A percentile compares a stretch with the other conserved stretches of the same genome.
Conservation (phyloP, 352 stramenopile species). For the Elongisporangium anandrum region DNA sequence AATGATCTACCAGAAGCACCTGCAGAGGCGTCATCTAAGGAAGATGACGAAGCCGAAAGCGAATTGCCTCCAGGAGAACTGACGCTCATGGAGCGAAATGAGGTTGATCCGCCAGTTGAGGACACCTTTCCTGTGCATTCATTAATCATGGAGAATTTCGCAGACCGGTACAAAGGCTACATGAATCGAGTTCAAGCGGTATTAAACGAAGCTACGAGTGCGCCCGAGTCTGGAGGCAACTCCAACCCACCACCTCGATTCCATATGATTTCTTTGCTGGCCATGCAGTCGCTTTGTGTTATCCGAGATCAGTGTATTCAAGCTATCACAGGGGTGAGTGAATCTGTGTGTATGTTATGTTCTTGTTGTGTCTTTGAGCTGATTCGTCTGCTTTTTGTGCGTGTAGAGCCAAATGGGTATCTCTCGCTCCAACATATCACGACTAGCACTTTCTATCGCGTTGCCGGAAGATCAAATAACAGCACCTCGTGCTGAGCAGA, state of each 20-base stretch:
- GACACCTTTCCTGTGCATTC: constrained; percentile 22
- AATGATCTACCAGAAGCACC: constrained; percentile 2
- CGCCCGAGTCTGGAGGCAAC: neutral
- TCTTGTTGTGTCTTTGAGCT: no score
- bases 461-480: constrained; percentile 35
- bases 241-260: constrained; percentile 7
- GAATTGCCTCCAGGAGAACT: constrained; percentile 10
- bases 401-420: constrained; percentile 39
- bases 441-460: constrained; percentile 18
- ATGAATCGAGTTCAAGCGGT: constrained; percentile 12
- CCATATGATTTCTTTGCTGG: constrained; percentile 38
- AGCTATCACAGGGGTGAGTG: constrained; percentile 49
- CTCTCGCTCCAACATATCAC: constrained; percentile 34
- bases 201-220: constrained; percentile 5
- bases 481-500: constrained; percentile 34
- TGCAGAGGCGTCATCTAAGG: neutral
- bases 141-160: constrained; percentile 23
- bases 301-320: constrained; percentile 59
- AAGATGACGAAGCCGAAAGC: constrained; percentile 9
- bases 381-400: no score
- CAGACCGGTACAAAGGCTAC: constrained; percentile 28
- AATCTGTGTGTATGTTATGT: no score
- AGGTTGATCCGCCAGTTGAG: constrained; percentile 29
- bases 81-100: constrained; percentile 27
- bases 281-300: constrained; percentile 34